phyloP scores from a whole-genome alignment of 2,329 filamentous ascomycete genomes.

The Bipolaris victoriae region DNA sequence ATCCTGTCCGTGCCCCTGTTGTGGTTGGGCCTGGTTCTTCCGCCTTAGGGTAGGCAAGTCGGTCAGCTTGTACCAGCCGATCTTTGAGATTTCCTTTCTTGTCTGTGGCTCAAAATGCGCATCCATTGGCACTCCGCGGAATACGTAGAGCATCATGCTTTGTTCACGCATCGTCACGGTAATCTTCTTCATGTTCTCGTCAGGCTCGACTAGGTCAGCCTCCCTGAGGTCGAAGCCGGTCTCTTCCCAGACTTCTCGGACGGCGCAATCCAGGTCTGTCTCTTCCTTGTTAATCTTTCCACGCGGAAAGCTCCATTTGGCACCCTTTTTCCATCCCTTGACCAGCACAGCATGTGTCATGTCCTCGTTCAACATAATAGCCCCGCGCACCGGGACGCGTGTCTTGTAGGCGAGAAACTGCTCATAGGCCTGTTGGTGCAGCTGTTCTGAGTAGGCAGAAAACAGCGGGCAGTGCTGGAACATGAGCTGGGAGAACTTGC shows the following conservation, averaged over 20 bases:
- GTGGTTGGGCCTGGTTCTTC: slow-evolving; percentile 65
- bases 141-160: slow-evolving; percentile 90
- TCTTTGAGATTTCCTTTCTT: slow-evolving; percentile 96
- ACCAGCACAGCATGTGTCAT: slow-evolving; percentile 95
- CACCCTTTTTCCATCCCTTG: slow-evolving; percentile 96
- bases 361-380: slow-evolving; percentile 88
- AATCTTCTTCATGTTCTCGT: slow-evolving; percentile 78
- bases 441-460: slow-evolving; percentile 76
- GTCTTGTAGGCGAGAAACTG: slow-evolving; percentile 95
- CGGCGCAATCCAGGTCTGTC: slow-evolving; percentile 88
- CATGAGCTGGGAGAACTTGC: slow-evolving; percentile 85
- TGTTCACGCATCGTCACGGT: slow-evolving; percentile 91
- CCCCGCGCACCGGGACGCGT: slow-evolving; percentile 88
- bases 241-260: slow-evolving; percentile 95
- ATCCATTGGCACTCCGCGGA: slow-evolving; percentile 85
- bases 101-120: slow-evolving; percentile 88
- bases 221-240: slow-evolving; percentile 83
- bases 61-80: slow-evolving; percentile 89
- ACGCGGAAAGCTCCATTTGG: slow-evolving; percentile 94
- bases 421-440: slow-evolving; percentile 83
- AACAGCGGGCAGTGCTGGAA: slow-evolving; percentile 94
- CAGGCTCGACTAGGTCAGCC: slow-evolving; percentile 74
- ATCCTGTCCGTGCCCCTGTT: slow-evolving; percentile 57
- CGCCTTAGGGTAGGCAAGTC: slow-evolving; percentile 84
- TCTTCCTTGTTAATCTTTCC: slow-evolving; percentile 99